A percentile compares a stretch with the other conserved stretches of the same genome.
Conservation (phyloP, 257 asterid species). For the Schizonepeta tenuifolia region DNA sequence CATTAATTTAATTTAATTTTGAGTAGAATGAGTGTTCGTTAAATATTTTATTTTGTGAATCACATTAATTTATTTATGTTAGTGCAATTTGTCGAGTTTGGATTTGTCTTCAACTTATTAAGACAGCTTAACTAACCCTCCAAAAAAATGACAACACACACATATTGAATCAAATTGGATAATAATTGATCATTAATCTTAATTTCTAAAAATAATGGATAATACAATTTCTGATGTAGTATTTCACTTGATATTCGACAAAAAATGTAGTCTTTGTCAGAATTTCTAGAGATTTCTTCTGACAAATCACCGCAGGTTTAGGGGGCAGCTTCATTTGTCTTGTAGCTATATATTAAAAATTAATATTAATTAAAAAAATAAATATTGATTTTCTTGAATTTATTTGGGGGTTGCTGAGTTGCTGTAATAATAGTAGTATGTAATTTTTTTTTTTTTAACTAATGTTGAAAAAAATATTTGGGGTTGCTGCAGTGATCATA, state of each 20-base stretch:
- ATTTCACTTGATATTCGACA: neutral
- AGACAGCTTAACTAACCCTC: neutral
- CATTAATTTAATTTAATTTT: neutral
- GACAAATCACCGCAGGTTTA: constrained; percentile 34
- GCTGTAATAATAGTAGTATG: neutral
- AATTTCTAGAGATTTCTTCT: constrained; percentile 27
- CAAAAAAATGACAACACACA: neutral
- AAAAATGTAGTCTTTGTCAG: neutral
- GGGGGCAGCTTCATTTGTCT: neutral
- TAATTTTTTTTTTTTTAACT: too few relatives aligned
- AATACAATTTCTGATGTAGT: neutral
- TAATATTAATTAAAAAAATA: neutral
- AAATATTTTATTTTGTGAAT: neutral
- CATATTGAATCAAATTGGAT: neutral
- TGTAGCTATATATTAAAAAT: neutral
- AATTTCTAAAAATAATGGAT: neutral
- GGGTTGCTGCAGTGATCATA: neutral
- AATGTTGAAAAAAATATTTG: neutral
- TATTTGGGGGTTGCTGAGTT: neutral
- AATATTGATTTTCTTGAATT: neutral
- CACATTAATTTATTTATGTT: neutral
- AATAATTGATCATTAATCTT: neutral
- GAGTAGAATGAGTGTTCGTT: neutral
- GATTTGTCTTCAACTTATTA: neutral
- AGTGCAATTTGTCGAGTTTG: neutral